Conservation (phyloP, 2,329 filamentous ascomycete genomes). For the Phoma herbarum region DNA sequence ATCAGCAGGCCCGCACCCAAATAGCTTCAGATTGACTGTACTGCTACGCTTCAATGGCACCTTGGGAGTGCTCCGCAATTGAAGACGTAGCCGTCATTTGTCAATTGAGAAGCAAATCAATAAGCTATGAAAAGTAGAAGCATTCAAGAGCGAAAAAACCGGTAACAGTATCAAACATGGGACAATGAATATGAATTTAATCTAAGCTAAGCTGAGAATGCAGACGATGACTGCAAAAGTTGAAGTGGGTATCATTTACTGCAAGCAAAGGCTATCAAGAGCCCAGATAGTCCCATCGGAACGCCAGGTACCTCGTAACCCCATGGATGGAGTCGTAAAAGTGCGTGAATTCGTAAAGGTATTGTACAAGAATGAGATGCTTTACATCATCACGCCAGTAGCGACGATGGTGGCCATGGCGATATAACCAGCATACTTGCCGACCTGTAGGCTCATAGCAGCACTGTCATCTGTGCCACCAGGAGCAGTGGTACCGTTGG, state of each 20-base stretch:
- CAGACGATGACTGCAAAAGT: neutral
- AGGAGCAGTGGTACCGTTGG: slow-evolving; percentile 62
- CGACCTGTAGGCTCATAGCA: slow-evolving; percentile 30
- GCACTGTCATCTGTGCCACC: slow-evolving; percentile 46
- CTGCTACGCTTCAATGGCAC: too few relatives aligned
- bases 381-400: slow-evolving; percentile 27
- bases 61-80: too few relatives aligned
- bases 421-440: slow-evolving; percentile 51
- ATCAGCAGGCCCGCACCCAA: too few relatives aligned
- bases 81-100: too few relatives aligned
- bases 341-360: slow-evolving; percentile 2
- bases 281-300: neutral
- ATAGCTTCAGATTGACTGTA: too few relatives aligned
- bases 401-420: slow-evolving; percentile 50
- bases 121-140: too few relatives aligned
- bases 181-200: neutral
- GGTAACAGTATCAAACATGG: too few relatives aligned
- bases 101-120: too few relatives aligned
- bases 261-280: too few relatives aligned
- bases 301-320: neutral
- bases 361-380: neutral
- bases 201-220: neutral
- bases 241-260: too few relatives aligned
- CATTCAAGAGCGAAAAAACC: too few relatives aligned
- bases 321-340: neutral